Evolutionary conservation across 2,329 filamentous ascomycete species (phyloP).

Genomic region (Trichoderma koningiopsis): DNA sequence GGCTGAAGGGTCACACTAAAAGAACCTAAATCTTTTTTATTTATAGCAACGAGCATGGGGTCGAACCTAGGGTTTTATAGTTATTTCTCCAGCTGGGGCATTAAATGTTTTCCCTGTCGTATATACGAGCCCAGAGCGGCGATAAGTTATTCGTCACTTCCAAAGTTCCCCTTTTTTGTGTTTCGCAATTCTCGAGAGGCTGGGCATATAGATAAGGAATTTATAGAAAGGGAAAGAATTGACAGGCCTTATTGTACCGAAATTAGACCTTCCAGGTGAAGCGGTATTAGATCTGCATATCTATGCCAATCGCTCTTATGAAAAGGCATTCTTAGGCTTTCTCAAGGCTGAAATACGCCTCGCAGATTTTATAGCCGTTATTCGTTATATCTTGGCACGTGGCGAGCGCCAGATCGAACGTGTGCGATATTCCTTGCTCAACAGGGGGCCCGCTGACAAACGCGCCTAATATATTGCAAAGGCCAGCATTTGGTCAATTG

Average conservation of each 20-base stretch:
- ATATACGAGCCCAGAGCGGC: background rate
- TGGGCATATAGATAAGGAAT: slow-evolving; percentile 9
- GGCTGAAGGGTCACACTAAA: background rate
- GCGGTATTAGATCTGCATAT: slow-evolving; percentile 4
- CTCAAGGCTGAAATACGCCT: background rate
- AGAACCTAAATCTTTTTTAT: background rate
- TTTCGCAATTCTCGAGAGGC: slow-evolving; percentile 9
- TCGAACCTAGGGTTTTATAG: background rate
- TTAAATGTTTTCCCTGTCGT: background rate
- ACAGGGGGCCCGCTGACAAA: background rate
- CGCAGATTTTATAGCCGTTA: background rate
- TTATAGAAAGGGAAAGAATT: background rate
- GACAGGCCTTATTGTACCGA: background rate
- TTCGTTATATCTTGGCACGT: background rate
- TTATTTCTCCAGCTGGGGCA: background rate
- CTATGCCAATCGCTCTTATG: background rate
- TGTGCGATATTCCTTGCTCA: background rate
- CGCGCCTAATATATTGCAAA: background rate
- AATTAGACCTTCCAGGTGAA: background rate
- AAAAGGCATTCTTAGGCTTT: background rate
- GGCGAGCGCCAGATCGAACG: background rate
- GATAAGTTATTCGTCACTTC: background rate
- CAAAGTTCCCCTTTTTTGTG: background rate
- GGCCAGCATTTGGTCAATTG: background rate
- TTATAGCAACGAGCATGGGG: background rate